Percentiles rank a stretch among this genome's conserved stretches.
These are phyloP conservation scores for Pseudogymnoascus sp. DNA, from an alignment of 2,329 filamentous ascomycete species.

Conservation along the genomic window DNA sequence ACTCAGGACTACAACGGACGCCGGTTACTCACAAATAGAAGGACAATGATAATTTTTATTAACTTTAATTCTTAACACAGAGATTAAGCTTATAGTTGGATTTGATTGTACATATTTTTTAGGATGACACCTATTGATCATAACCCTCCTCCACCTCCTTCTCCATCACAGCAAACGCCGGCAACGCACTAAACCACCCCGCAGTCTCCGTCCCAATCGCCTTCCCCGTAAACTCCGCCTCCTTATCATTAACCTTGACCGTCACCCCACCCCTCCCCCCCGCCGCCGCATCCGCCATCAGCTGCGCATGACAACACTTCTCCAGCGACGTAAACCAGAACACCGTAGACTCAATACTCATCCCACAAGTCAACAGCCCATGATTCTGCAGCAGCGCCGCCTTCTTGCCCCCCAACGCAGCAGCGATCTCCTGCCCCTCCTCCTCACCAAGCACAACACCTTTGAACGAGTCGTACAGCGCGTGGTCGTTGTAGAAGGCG, in stretches of 20 bases:
- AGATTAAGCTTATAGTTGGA: too few species aligned
- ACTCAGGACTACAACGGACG: neutral
- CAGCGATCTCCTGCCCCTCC: slow-evolving; percentile 43
- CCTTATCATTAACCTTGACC: slow-evolving; percentile 58
- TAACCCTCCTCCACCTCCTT: slow-evolving; percentile 35
- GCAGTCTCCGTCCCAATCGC: slow-evolving; percentile 52
- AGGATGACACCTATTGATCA: neutral
- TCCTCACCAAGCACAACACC: slow-evolving; percentile 46
- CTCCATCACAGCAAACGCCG: slow-evolving; percentile 62
- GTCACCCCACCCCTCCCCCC: slow-evolving; percentile 55
- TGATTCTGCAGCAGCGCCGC: slow-evolving; percentile 48
- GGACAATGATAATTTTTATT: neutral
- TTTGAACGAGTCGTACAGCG: slow-evolving; percentile 37
- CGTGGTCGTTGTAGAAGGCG: slow-evolving; percentile 40
- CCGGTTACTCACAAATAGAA: neutral
- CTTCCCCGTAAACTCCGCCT: slow-evolving; percentile 61
- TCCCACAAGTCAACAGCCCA: slow-evolving; percentile 44
- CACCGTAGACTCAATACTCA: slow-evolving; percentile 42
- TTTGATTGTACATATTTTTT: neutral
- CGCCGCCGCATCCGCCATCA: slow-evolving; percentile 51
- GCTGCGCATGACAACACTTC: slow-evolving; percentile 40
- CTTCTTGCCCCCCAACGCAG: slow-evolving; percentile 40
- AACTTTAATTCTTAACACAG: neutral
- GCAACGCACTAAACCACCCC: slow-evolving; percentile 65
- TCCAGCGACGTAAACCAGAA: slow-evolving; percentile 49